These are phyloP conservation scores for Prunus salicina DNA, from an alignment of 306 rosid genomes.

Conservation along the genomic window DNA sequence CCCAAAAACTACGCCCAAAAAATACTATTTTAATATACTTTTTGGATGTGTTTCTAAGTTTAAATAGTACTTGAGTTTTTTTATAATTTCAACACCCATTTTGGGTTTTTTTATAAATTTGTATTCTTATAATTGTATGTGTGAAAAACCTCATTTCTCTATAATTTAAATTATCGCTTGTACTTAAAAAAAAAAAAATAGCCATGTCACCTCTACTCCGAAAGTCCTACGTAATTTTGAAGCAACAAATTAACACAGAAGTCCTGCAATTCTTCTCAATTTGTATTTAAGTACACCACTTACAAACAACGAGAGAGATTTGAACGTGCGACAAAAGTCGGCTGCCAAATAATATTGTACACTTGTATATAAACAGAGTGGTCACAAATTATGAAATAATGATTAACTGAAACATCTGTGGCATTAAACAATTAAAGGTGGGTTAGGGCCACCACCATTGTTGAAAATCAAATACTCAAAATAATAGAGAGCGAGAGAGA, in stretches of 20 bases:
- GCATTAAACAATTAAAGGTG: slow-evolving; percentile 43
- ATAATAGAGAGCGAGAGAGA: not conserved
- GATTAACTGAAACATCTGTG: slow-evolving; percentile 27
- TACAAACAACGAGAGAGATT: slow-evolving; percentile 7
- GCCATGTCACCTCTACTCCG: not conserved
- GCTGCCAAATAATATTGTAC: not conserved
- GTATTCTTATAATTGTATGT: too few species aligned
- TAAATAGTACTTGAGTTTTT: too few species aligned
- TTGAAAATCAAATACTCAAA: slow-evolving; percentile 43
- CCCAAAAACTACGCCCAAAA: too few species aligned
- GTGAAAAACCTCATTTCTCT: rapidly evolving
- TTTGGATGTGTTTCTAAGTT: too few species aligned
- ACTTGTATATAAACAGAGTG: not conserved
- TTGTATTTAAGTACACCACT: not conserved
- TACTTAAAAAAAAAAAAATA: too few species aligned
- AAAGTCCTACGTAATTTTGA: too few species aligned
- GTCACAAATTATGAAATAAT: slow-evolving; percentile 21
- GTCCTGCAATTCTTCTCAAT: not conserved
- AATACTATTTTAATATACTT: too few species aligned
- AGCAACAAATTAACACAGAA: not conserved
- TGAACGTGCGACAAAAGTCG: slow-evolving; percentile 1
- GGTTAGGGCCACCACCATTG: slow-evolving; percentile 33
- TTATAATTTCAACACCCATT: too few species aligned
- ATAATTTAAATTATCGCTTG: too few species aligned
- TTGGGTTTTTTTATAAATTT: too few species aligned